Base-by-base conservation (phyloP, 2,329 filamentous ascomycete species). In the Akanthomyces dipterigenus region DNA sequence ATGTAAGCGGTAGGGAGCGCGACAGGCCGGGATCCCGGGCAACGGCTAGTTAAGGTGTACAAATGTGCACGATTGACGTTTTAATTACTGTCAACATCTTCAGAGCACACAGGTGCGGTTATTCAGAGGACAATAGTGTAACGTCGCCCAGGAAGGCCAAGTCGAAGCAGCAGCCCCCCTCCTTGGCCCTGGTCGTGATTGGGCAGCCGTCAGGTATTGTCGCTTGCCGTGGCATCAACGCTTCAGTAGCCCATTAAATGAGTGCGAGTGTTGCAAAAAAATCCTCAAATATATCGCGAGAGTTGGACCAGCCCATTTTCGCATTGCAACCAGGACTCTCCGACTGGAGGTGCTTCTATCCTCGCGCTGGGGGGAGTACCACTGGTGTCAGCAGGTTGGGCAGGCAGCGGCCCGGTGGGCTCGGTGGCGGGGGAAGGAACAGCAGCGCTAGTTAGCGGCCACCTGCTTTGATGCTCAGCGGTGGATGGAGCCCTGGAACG, bases 341-440 rank as follows among this genome's bases (percentile, higher is more conserved):
- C 8, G 8, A 9, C 11, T 16, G 12, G 36, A 38, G 36, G 36
- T 38, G 36, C 12, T 14, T 38, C 5, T 38, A 9, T 14, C 14
- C 14, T 38, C 24, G 20, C 45, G 18, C 28, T 26, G 31, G 28
- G n/a, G 20, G 34, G 31, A 40, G 11, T n/a, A 49, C 28, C 50
- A 54, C 50, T 38, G 26, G 50, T 40, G 50, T 54, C 50, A 54
- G 50, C 50, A 54, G 50, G 50, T 9, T 40, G 20, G 50, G 34
- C 34, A 34, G n/a, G n/a, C n/a, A n/a, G n/a, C n/a, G n/a, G n/a
- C n/a, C n/a, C n/a, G n/a, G 50, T 54, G 50, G 50, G 20, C 38
- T 54, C 50, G 50, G 50, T 54, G 50, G 50, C 50, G 49, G 50
- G 50, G 45, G 50, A 20, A 54, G 45, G 50, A 20, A 54, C 50